Evolutionary conservation across 2,329 filamentous ascomycete species (phyloP).

Genomic region (Diaporthe australafricana): DNA sequence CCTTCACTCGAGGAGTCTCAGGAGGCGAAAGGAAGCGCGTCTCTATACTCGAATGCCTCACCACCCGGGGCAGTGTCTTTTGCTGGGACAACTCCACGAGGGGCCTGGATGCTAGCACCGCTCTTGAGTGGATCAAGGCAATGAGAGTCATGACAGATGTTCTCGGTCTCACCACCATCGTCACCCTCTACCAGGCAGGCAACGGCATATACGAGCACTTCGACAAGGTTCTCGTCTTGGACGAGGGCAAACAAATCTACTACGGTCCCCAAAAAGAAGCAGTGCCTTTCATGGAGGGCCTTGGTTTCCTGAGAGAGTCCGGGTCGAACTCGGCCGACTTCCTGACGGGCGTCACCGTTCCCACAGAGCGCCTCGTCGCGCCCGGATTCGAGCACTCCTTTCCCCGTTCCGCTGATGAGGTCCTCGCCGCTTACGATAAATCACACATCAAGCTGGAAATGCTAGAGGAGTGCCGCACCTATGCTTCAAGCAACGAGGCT

Average conservation of each 20-base stretch:
- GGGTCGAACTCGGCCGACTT: conserved; percentile 75
- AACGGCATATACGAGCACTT: conserved; percentile 78
- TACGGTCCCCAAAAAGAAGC: conserved; percentile 71
- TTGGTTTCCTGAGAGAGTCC: conserved; percentile 72
- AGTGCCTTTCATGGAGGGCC: conserved; percentile 71
- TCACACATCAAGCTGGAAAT: conserved; percentile 63
- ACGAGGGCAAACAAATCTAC: conserved; percentile 74
- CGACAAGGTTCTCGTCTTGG: conserved; percentile 76
- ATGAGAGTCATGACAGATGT: conserved; percentile 74
- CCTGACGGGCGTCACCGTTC: conserved; percentile 73
- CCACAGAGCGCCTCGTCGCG: conserved; percentile 74
- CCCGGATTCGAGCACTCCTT: conserved; percentile 53
- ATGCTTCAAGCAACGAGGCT: conserved; percentile 62
- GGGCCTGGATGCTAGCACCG: conserved; percentile 67
- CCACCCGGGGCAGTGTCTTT: conserved; percentile 67
- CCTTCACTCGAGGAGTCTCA: conserved; percentile 70
- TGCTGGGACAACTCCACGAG: conserved; percentile 77
- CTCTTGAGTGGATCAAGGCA: conserved; percentile 69
- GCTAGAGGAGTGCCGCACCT: conserved; percentile 65
- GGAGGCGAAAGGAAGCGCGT: conserved; percentile 80
- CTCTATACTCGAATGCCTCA: conserved; percentile 74
- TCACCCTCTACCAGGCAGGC: conserved; percentile 77
- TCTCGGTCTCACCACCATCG: conserved; percentile 68
- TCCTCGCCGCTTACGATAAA: conserved; percentile 63
- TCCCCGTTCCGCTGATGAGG: conserved; percentile 56